Evolutionary conservation across 345 rosid genomes (phyloP).

Genomic region (Gynandropsis gynandra): DNA sequence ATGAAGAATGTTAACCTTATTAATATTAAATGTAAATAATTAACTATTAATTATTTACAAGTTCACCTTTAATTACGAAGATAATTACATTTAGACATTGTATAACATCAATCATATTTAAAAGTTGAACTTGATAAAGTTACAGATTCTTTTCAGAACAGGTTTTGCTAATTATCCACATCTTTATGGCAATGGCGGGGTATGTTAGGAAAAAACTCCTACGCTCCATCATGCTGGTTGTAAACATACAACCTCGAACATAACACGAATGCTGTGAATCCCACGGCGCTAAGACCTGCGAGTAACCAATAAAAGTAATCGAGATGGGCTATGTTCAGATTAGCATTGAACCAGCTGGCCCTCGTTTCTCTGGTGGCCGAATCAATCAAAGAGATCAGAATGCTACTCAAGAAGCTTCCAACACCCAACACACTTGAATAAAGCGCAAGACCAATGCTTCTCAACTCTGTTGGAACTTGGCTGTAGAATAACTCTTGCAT

Average conservation of each 20-base stretch:
- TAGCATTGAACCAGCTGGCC: conserved; percentile 48
- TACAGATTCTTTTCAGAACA: too few species aligned
- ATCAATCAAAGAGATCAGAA: conserved; percentile 33
- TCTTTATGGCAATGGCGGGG: too few species aligned
- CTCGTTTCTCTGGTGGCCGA: conserved; percentile 21
- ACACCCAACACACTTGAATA: conserved; percentile 28
- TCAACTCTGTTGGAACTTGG: conserved; percentile 31
- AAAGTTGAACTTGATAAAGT: too few species aligned
- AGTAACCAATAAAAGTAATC: conserved; percentile 52
- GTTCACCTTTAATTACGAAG: too few species aligned
- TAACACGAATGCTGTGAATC: conserved; percentile 12
- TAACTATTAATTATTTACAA: too few species aligned
- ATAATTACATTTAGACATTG: too few species aligned
- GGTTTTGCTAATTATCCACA: too few species aligned
- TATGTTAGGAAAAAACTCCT: too few species aligned
- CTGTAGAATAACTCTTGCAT: conserved; percentile 39
- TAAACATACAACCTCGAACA: conserved; percentile 15
- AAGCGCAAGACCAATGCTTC: conserved; percentile 31
- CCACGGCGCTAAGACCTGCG: conserved; percentile 31
- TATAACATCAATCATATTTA: too few species aligned
- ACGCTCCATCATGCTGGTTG: conserved; percentile 2
- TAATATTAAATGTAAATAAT: too few species aligned
- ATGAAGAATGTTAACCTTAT: too few species aligned
- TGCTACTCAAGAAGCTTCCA: conserved; percentile 41
- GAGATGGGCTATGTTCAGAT: conserved; percentile 43